A percentile compares a stretch with the other conserved stretches of the same genome.
These are phyloP conservation scores for Boletus putidus DNA, from an alignment of 1,284 basidiomycete genomes.

Conservation along the genomic window DNA sequence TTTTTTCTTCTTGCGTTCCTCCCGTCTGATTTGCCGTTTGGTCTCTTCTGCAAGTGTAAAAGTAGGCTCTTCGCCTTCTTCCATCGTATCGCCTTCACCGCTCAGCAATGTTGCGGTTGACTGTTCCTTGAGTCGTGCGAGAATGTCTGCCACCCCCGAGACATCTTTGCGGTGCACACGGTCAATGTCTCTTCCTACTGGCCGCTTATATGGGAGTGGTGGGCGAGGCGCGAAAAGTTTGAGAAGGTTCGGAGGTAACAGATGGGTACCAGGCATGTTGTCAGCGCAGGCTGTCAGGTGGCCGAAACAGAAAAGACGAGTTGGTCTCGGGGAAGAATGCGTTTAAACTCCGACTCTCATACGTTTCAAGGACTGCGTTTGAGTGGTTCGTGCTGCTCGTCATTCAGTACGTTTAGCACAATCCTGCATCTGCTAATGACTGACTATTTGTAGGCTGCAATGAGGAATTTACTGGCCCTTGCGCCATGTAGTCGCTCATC, in stretches of 20 bases:
- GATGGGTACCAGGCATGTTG: slow-evolving; percentile 78
- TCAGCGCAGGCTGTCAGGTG: slow-evolving; percentile 4
- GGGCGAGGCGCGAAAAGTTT: slow-evolving; percentile 93
- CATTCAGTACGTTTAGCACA: slow-evolving; percentile 1
- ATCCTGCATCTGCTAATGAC: not conserved
- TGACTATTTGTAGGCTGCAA: slow-evolving; percentile 16
- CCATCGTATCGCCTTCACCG: slow-evolving; percentile 60
- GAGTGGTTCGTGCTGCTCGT: not conserved
- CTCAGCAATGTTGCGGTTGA: slow-evolving; percentile 67
- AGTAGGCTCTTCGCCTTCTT: slow-evolving; percentile 76
- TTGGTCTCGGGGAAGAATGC: not conserved
- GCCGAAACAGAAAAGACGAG: slow-evolving; percentile 13
- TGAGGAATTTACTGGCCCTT: slow-evolving; percentile 21
- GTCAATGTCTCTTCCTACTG: slow-evolving; percentile 80
- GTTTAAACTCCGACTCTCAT: slow-evolving; percentile 35
- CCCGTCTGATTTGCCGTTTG: slow-evolving; percentile 73
- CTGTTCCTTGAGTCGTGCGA: slow-evolving; percentile 74
- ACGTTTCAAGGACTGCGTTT: not conserved
- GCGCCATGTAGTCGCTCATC: slow-evolving; percentile 17
- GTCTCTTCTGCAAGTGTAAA: slow-evolving; percentile 79
- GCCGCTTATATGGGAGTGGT: slow-evolving; percentile 80
- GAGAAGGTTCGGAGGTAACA: slow-evolving; percentile 90
- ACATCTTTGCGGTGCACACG: slow-evolving; percentile 72
- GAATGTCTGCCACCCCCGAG: slow-evolving; percentile 68
- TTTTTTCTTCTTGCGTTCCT: slow-evolving; percentile 78